Percentiles rank a stretch among this genome's conserved stretches.
These are phyloP conservation scores for Pseudopyricularia cyperi DNA, from an alignment of 2,329 filamentous ascomycete genomes.

Conservation along the genomic window DNA sequence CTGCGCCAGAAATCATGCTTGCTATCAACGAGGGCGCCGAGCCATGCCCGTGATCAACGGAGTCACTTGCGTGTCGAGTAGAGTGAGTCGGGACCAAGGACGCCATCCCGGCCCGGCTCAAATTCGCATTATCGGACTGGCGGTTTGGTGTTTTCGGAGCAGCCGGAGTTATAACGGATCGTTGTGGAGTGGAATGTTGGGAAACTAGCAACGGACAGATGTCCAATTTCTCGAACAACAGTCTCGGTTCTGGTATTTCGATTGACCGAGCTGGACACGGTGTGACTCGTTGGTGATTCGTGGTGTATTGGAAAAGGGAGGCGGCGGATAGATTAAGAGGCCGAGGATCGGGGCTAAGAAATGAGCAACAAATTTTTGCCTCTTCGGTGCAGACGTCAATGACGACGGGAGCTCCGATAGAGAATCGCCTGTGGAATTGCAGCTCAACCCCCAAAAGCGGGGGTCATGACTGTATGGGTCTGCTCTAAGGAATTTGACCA, in stretches of 20 bases:
- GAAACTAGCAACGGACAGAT: not conserved
- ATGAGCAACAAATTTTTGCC: not conserved
- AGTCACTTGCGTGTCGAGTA: constrained; percentile 16
- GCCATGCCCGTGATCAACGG: constrained; percentile 14
- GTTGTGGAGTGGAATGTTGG: not conserved
- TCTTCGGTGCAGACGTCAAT: not conserved
- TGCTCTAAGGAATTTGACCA: no score
- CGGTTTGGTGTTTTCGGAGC: constrained; percentile 1
- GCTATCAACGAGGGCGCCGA: constrained; percentile 14
- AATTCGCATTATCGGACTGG: constrained; percentile 2
- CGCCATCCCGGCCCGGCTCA: constrained; percentile 1
- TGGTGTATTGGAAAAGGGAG: not conserved
- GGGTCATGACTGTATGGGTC: no score
- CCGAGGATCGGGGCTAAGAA: not conserved
- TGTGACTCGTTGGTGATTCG: no score
- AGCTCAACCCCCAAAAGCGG: not conserved
- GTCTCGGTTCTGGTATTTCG: no score
- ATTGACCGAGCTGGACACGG: no score
- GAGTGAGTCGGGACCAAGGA: not conserved
- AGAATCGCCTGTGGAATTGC: not conserved
- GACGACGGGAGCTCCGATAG: not conserved
- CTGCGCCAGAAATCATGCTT: constrained; percentile 18
- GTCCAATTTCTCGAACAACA: not conserved
- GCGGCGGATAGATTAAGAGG: not conserved
- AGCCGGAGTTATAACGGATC: not conserved